These are phyloP conservation scores for Aschersonia sp. DNA, from an alignment of 2,329 filamentous ascomycete species.

Conservation along the genomic window DNA sequence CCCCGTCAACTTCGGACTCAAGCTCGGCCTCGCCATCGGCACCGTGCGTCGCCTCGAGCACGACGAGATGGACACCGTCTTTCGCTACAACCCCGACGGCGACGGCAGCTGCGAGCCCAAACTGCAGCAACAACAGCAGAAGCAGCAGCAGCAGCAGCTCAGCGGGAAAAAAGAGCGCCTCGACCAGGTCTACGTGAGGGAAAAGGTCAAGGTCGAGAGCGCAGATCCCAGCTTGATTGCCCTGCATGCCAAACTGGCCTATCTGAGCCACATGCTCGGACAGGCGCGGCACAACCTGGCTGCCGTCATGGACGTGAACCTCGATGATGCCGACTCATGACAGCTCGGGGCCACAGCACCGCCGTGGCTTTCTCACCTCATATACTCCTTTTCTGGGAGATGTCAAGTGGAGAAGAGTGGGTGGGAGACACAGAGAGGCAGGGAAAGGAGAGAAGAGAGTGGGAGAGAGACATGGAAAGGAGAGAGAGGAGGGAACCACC, in stretches of 20 bases:
- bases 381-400: no score
- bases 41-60: slow-evolving; percentile 51
- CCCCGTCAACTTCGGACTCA: slow-evolving; percentile 46
- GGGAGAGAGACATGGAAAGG: no score
- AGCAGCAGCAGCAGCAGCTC: not conserved
- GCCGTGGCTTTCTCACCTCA: no score
- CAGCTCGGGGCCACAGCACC: no score
- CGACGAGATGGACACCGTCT: slow-evolving; percentile 68
- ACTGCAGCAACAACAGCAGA: slow-evolving; percentile 10
- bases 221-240: slow-evolving; percentile 79
- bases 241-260: slow-evolving; percentile 68
- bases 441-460: no score
- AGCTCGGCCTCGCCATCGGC: slow-evolving; percentile 56
- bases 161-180: slow-evolving; percentile 6
- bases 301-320: slow-evolving; percentile 57
- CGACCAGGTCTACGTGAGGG: slow-evolving; percentile 65
- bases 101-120: slow-evolving; percentile 12
- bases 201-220: slow-evolving; percentile 80
- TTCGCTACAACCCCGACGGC: slow-evolving; percentile 39
- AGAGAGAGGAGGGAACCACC: no score
- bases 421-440: no score
- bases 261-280: slow-evolving; percentile 58
- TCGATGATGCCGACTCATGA: slow-evolving; percentile 3
- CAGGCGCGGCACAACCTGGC: slow-evolving; percentile 58
- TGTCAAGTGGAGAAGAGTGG: no score